Conservation (phyloP, 129 eudicot species). For the Ambrosia artemisiifolia region DNA sequence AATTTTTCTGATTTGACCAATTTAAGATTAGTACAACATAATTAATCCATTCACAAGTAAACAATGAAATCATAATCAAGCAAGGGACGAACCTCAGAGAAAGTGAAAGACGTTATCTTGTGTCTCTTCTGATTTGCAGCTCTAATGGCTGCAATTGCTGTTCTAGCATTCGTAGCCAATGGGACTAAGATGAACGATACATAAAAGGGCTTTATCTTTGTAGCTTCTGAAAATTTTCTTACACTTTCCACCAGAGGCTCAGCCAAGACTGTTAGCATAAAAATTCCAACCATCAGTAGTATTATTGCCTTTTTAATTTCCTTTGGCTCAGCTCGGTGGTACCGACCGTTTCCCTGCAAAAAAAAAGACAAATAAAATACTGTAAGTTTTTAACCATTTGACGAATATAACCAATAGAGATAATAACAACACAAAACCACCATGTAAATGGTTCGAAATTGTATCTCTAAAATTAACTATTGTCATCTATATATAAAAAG, state of each 20-base stretch:
- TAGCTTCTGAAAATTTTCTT: slow-evolving; percentile 40
- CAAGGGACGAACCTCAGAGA: slow-evolving; percentile 53
- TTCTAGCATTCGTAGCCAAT: slow-evolving; percentile 56
- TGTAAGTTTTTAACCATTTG: too few relatives aligned
- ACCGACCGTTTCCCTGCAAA: slow-evolving; percentile 12
- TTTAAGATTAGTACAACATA: background rate
- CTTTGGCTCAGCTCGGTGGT: background rate
- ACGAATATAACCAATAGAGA: too few relatives aligned
- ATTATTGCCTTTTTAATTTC: slow-evolving; percentile 21
- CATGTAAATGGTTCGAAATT: too few relatives aligned
- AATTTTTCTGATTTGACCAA: background rate
- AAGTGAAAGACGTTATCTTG: slow-evolving; percentile 50
- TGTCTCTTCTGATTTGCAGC: slow-evolving; percentile 39
- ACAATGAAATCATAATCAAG: background rate
- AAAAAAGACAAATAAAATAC: background rate
- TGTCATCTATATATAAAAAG: too few relatives aligned
- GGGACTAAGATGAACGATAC: slow-evolving; percentile 60
- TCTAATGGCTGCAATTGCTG: slow-evolving; percentile 45
- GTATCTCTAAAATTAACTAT: background rate
- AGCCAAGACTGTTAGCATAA: slow-evolving; percentile 45
- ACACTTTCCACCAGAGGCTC: slow-evolving; percentile 68
- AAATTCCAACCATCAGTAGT: slow-evolving; percentile 43
- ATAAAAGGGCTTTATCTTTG: slow-evolving; percentile 44
- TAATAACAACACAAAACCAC: too few relatives aligned
- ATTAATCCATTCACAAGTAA: background rate